Percentiles rank a stretch among this genome's conserved stretches.
phyloP scores from a whole-genome alignment of 306 rosid genomes.

The Sicyos baderoa region DNA sequence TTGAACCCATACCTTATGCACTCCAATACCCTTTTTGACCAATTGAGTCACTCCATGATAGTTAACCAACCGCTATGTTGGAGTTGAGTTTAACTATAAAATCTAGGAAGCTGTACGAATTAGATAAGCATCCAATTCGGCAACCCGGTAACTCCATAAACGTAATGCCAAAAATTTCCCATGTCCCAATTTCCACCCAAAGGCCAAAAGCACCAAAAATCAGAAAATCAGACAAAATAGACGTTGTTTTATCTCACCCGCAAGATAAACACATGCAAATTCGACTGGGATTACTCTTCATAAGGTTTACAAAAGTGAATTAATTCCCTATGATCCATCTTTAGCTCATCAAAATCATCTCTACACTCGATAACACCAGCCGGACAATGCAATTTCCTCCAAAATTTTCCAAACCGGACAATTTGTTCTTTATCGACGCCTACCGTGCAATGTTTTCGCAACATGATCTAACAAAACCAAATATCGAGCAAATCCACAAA shows the following conservation, averaged over 20 bases:
- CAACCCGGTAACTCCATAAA: not conserved
- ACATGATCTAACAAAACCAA: not conserved
- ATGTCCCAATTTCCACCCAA: constrained; percentile 5
- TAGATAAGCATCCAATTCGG: not conserved
- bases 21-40: too few species aligned
- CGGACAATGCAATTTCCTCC: not conserved
- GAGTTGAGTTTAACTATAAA: not conserved
- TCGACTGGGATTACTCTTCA: not conserved
- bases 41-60: too few species aligned
- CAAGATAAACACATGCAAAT: not conserved
- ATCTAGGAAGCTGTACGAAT: not conserved
- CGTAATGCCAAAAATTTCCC: not conserved
- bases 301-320: not conserved
- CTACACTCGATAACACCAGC: not conserved
- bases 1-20: too few species aligned
- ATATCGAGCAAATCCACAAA: not conserved
- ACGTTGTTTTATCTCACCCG: not conserved
- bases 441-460: not conserved
- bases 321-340: not conserved
- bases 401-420: not conserved
- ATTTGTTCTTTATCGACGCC: not conserved
- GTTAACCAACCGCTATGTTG: not conserved
- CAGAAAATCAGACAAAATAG: not conserved
- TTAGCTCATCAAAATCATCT: not conserved
- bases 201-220: not conserved